Conservation (phyloP, 495 filamentous ascomycete species). For the Penicillium bovifimosum region DNA sequence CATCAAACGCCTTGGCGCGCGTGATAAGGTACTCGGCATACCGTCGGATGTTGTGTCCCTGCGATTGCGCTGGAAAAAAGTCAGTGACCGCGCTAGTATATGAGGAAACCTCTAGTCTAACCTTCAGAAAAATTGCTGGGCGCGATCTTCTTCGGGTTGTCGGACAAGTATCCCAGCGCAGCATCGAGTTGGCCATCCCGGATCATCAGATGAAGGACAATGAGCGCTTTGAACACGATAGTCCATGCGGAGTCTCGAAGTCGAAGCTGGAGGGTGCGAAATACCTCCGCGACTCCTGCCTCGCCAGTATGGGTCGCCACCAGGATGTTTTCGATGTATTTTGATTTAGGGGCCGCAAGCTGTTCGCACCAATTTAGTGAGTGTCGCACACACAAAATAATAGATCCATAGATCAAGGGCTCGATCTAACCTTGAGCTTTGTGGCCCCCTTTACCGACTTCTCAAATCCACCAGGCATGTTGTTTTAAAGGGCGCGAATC, state of each 20-base stretch:
- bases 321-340: conserved; percentile 98
- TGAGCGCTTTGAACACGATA: conserved; percentile 89
- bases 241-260: conserved; percentile 97
- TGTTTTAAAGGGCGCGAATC: conserved; percentile 15
- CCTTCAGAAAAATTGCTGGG: conserved; percentile 90
- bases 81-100: conserved; percentile 11
- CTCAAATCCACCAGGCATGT: conserved; percentile 78
- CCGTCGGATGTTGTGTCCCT: conserved; percentile 89
- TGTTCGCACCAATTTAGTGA: conserved; percentile 28
- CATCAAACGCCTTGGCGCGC: conserved; percentile 73
- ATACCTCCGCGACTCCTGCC: conserved; percentile 92
- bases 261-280: conserved; percentile 80
- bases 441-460: conserved; percentile 92
- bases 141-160: conserved; percentile 76
- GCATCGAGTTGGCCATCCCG: conserved; percentile 88
- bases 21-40: conserved; percentile 84
- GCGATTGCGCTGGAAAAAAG: conserved; percentile 64
- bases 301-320: conserved; percentile 93
- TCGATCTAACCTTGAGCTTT: conserved; percentile 74
- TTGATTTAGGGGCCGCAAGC: conserved; percentile 96
- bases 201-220: conserved; percentile 96
- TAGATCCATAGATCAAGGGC: not conserved
- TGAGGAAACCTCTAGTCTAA: conserved; percentile 38
- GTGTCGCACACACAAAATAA: not conserved
- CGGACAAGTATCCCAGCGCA: conserved; percentile 78